phyloP scores from a whole-genome alignment of 2,329 filamentous ascomycete species.

The Aspergillus bombycis region DNA sequence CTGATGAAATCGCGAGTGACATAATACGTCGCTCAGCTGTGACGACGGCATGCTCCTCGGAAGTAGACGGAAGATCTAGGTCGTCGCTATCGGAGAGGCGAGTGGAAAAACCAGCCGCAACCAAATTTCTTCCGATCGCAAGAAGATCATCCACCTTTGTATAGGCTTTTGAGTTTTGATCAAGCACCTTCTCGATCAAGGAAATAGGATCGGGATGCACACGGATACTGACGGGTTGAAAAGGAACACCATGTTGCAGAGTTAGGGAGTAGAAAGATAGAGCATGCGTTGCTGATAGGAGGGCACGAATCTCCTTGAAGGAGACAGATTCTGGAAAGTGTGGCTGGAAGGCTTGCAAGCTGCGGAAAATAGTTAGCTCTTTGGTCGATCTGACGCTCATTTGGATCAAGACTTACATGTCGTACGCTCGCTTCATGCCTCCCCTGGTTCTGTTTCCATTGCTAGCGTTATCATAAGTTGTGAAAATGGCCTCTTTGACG shows the following conservation, averaged over 20 bases:
- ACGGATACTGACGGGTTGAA: slow-evolving; percentile 69
- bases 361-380: slow-evolving; percentile 20
- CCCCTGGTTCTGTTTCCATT: slow-evolving; percentile 67
- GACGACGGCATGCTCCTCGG: slow-evolving; percentile 33
- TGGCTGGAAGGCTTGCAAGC: slow-evolving; percentile 47
- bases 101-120: slow-evolving; percentile 49
- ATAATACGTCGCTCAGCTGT: slow-evolving; percentile 51
- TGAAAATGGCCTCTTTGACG: slow-evolving; percentile 56
- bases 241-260: slow-evolving; percentile 66
- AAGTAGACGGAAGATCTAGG: slow-evolving; percentile 13
- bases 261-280: slow-evolving; percentile 68
- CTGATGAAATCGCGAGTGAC: slow-evolving; percentile 49
- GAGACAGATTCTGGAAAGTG: slow-evolving; percentile 44
- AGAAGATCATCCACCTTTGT: slow-evolving; percentile 67
- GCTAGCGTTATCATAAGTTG: slow-evolving; percentile 66
- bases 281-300: slow-evolving; percentile 65
- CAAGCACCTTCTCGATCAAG: slow-evolving; percentile 62
- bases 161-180: slow-evolving; percentile 64
- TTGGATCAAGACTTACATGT: slow-evolving; percentile 50
- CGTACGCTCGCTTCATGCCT: slow-evolving; percentile 63
- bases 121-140: slow-evolving; percentile 62
- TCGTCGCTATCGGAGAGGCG: slow-evolving; percentile 25
- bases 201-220: slow-evolving; percentile 63
- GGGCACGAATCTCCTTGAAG: slow-evolving; percentile 52
- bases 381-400: neutral